Evolutionary conservation across 176 grass and related monocot genomes (phyloP).

Genomic region (Oryza meridionalis): DNA sequence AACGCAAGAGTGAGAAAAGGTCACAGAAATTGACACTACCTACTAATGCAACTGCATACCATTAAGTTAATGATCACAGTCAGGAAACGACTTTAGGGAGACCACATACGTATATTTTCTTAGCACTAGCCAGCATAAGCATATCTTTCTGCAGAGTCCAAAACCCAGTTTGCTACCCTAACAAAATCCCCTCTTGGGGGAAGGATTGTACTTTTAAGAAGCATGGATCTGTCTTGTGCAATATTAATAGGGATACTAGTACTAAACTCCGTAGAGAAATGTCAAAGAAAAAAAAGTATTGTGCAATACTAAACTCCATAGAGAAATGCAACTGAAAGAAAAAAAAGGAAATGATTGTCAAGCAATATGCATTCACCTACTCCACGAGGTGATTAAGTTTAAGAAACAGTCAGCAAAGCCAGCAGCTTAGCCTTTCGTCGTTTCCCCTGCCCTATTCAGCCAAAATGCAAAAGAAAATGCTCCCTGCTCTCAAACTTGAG

Average conservation of each 20-base stretch:
- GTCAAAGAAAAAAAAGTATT: not conserved
- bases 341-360: not conserved
- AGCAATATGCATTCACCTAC: conserved; percentile 14
- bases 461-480: not conserved
- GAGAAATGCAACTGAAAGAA: not conserved
- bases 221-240: not conserved
- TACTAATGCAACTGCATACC: conserved; percentile 1
- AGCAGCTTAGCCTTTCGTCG: conserved; percentile 22
- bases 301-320: not conserved
- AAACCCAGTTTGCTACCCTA: not conserved
- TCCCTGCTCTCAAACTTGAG: not conserved
- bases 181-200: not conserved
- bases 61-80: not conserved
- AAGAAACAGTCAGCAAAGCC: conserved; percentile 1
- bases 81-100: not conserved
- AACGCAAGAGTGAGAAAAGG: not conserved
- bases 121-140: not conserved
- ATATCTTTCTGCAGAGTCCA: not conserved
- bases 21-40: not conserved
- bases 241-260: not conserved
- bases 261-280: not conserved
- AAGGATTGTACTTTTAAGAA: not conserved
- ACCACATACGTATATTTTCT: not conserved
- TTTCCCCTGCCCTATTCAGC: not conserved
- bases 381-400: conserved; percentile 21